Evolutionary conservation across 176 grass and related monocot genomes (phyloP), one percentile per base, ranked within the genome.

Genomic region (Coix lacrymajobi): DNA sequence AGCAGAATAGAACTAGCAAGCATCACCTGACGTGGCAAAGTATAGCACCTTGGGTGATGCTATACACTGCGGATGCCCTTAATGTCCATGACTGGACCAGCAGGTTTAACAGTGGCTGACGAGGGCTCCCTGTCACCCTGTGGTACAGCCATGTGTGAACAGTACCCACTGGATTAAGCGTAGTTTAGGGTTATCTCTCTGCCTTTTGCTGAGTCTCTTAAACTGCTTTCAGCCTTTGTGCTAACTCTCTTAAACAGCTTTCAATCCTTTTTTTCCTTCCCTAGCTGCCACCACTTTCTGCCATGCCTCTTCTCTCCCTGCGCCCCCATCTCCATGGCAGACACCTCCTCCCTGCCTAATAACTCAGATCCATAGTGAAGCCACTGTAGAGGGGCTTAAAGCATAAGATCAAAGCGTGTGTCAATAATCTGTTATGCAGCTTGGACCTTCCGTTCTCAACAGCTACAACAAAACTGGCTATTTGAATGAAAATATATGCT

Each of bases 361-460:
- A 56, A 56, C 52, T 56, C 6, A 54, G 52, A 56, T 56, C 52
- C 52, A 24, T n/a, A 56, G 20, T 56, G 8, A 56, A 56, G 22
- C 19, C n/a, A 38, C 22, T 49, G 45, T 34, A 15, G 5, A 37
- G 12, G 15, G 70, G 76, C 76, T 69, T 80, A 80, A 79, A 69
- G 5, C 67, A 20, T 15, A 68, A 69, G 28, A 15, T 48, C 48
- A 69, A 69, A 57, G 9, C 25, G 54, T 54, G 46, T 61, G 22
- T 29, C 15, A 75, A 19, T 29, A 71, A 32, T 73, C 36, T 79
- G 37, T 71, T 76, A 34, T 76, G 51, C 62, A 82, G 46, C 63
- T 49, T 38, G 8, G 71, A 57, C 32, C 36, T 28, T 79, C 26
- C 54, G 10, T 41, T 72, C 10, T n/a, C 20, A 73, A 64, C 65